Base-by-base conservation (phyloP, 495 filamentous ascomycete genomes). In the Lepraria neglecta region DNA sequence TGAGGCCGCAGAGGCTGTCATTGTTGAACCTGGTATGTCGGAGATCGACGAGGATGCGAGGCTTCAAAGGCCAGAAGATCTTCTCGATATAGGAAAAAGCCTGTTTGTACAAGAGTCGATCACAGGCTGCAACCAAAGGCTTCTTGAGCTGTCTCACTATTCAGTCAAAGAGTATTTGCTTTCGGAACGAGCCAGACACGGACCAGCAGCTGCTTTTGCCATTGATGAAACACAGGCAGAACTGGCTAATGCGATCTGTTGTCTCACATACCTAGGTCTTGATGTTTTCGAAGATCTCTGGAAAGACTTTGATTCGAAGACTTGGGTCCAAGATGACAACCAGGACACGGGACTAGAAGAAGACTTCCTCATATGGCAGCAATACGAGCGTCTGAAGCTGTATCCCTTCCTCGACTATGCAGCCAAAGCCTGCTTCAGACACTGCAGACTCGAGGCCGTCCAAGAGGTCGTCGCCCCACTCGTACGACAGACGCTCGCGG, bases 61-160 rank as follows among this genome's bases (percentile, higher is more conserved):
- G 47, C 47, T 50, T 50, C 47, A 50, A 50, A 50, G 47, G 28
- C 47, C 47, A 28, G 47, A 50, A 17, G 47, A 50, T 50, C 47
- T 50, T 24, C 24, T 50, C 12, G 47, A 50, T 0, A 50, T 50
- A 50, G 47, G 47, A 4, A 50, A 30, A 28, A 50, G 47, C 5
- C 21, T 50, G 11, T 50, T 50, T 6, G 28, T 28, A 4, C 47
- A 30, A 28, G 47, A 30, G 11, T 17, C 10, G 21, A 50, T 27
- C 28, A 28, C 21, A 27, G 28, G 21, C 28, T 28, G 15, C 28
- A 28, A 28, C 11, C 21, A 12, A 15, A 50, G 4, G 15, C 28
- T 27, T 3, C 47, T 50, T 19, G 21, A 50, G 47, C 11, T 50
- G 24, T 50, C 47, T 4, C 47, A 50, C 47, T 50, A 50, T 19